These are phyloP conservation scores for Aureobasidium melanogenum DNA, from an alignment of 2,329 filamentous ascomycete species.

Conservation along the genomic window DNA sequence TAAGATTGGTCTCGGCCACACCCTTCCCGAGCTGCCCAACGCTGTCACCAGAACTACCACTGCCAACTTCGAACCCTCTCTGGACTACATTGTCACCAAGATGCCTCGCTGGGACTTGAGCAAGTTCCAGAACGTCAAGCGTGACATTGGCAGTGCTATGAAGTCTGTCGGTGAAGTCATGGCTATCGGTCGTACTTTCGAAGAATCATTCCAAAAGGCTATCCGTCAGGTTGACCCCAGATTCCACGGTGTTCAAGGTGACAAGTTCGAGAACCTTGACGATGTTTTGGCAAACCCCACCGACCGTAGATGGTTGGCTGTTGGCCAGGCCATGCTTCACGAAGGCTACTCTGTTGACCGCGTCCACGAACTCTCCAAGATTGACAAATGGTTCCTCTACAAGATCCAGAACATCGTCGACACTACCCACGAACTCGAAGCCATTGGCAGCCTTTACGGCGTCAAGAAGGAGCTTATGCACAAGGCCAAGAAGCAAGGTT, in stretches of 20 bases:
- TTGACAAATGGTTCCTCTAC: conserved; percentile 98
- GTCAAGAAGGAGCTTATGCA: conserved; percentile 82
- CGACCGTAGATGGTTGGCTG: conserved; percentile 92
- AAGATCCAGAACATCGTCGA: conserved; percentile 97
- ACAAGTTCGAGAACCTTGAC: conserved; percentile 88
- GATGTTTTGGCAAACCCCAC: conserved; percentile 85
- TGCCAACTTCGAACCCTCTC: conserved; percentile 93
- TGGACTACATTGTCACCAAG: conserved; percentile 98
- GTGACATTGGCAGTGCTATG: conserved; percentile 95
- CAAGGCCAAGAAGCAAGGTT: conserved; percentile 94
- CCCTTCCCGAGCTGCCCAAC: conserved; percentile 89
- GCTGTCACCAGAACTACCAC: conserved; percentile 98
- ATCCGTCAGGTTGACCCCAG: conserved; percentile 92
- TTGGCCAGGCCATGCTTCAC: conserved; percentile 96
- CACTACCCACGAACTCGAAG: conserved; percentile 76
- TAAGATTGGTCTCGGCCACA: conserved; percentile 92
- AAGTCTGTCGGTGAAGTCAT: conserved; percentile 99
- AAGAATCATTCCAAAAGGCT: conserved; percentile 98
- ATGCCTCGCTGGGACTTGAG: conserved; percentile 96
- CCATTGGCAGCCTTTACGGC: conserved; percentile 70
- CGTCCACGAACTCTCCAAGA: conserved; percentile 91
- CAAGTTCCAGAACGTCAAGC: conserved; percentile 99
- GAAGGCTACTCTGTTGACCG: conserved; percentile 89
- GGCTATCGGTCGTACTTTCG: conserved; percentile 96
- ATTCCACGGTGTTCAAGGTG: conserved; percentile 89